Percentiles rank a stretch among this genome's conserved stretches.
Conservation (phyloP, 345 rosid genomes). For the Mercurialis annua region DNA sequence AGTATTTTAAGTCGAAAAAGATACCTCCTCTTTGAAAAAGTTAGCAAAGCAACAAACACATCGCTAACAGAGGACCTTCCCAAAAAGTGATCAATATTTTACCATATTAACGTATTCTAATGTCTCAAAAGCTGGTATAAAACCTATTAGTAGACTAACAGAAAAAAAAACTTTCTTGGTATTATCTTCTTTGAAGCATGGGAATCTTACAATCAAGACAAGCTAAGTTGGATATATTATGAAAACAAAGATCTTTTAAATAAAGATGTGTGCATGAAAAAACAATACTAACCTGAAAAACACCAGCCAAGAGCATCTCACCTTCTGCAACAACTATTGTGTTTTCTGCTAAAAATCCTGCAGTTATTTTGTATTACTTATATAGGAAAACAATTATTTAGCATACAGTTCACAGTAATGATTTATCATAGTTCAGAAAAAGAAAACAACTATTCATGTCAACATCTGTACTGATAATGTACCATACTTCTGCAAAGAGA, state of each 20-base stretch:
- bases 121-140: neutral
- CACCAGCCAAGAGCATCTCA: slow-evolving; percentile 68
- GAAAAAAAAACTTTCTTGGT: neutral
- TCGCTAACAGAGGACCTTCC: neutral
- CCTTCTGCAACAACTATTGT: slow-evolving; percentile 95
- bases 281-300: slow-evolving; percentile 61
- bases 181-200: too few species aligned
- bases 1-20: neutral
- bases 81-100: neutral
- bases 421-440: neutral
- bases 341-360: slow-evolving; percentile 88
- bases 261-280: too few species aligned
- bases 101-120: neutral
- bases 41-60: neutral
- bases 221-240: too few species aligned
- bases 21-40: neutral
- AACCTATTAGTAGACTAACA: neutral
- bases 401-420: neutral
- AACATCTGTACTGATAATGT: too few species aligned
- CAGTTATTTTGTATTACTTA: slow-evolving; percentile 67
- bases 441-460: too few species aligned
- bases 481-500: neutral
- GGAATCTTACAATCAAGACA: too few species aligned
- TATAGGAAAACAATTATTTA: slow-evolving; percentile 43
- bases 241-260: neutral